These are phyloP conservation scores for Mycena venus DNA, from an alignment of 768 basidiomycete species.

Conservation along the genomic window DNA sequence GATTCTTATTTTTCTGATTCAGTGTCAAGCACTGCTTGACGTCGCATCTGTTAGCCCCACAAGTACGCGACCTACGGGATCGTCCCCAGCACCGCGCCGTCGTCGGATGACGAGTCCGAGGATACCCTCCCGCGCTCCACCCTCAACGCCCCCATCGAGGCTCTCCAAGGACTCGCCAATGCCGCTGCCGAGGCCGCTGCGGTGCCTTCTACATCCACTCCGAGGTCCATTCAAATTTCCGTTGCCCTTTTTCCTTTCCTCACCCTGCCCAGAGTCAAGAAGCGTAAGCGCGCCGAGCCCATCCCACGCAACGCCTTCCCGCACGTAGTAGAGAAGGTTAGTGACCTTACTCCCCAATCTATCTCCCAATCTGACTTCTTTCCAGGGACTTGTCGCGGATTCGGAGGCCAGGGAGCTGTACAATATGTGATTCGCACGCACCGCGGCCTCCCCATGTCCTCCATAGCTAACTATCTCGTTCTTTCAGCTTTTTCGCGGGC, in stretches of 20 bases:
- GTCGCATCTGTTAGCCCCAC: slow-evolving; percentile 52
- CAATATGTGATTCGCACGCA: slow-evolving; percentile 77
- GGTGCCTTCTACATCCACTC: slow-evolving; percentile 73
- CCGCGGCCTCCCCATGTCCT: slow-evolving; percentile 44
- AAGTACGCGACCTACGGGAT: slow-evolving; percentile 93
- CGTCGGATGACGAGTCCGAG: slow-evolving; percentile 93
- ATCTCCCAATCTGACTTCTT: slow-evolving; percentile 10
- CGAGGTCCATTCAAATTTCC: slow-evolving; percentile 66
- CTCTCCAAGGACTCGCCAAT: slow-evolving; percentile 93
- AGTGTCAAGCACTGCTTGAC: slow-evolving; percentile 34
- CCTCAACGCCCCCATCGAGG: slow-evolving; percentile 93
- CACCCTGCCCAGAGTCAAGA: slow-evolving; percentile 71
- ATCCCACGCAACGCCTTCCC: slow-evolving; percentile 90
- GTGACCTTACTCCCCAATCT: slow-evolving; percentile 11
- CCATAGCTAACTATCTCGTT: slow-evolving; percentile 47
- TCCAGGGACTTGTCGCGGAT: slow-evolving; percentile 87
- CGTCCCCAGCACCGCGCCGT: slow-evolving; percentile 84
- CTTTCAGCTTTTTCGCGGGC: slow-evolving; percentile 90
- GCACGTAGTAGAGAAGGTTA: slow-evolving; percentile 89
- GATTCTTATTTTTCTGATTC: slow-evolving; percentile 42
- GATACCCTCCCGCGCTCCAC: slow-evolving; percentile 88
- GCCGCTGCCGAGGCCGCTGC: slow-evolving; percentile 95
- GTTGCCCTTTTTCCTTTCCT: slow-evolving; percentile 8
- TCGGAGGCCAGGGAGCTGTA: slow-evolving; percentile 90
- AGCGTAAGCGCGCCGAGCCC: slow-evolving; percentile 87